Evolutionary conservation across 352 stramenopile species (phyloP).

Genomic region (Phytophthora pluvialis): DNA sequence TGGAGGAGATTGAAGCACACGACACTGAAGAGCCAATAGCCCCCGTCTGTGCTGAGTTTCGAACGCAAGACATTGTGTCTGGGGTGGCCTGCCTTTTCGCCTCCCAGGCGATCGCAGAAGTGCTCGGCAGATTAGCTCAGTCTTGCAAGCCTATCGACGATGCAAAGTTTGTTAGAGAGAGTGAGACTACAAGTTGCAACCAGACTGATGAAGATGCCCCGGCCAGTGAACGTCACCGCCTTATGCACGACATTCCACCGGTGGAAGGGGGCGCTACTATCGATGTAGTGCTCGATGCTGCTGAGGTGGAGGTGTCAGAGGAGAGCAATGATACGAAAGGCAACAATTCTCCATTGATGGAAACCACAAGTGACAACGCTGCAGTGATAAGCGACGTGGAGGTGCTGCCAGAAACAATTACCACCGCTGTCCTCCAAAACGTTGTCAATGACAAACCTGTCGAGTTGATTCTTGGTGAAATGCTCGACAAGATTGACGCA

Average conservation of each 20-base stretch:
- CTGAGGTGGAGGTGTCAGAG: background rate
- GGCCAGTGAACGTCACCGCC: background rate
- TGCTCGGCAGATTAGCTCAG: constrained; percentile 12
- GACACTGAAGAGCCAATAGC: background rate
- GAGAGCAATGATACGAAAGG: background rate
- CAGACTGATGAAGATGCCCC: background rate
- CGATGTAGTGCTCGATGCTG: background rate
- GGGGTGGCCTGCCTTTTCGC: constrained; percentile 13
- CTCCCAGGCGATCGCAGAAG: constrained; percentile 25
- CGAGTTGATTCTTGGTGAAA: no score
- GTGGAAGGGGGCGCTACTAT: background rate
- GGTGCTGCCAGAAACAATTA: no score
- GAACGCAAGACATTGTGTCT: constrained; percentile 17
- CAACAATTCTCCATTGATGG: no score
- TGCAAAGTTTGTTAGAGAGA: background rate
- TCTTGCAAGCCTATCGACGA: background rate
- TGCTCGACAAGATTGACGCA: no score
- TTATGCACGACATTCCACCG: background rate
- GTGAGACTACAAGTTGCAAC: background rate
- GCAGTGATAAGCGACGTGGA: no score
- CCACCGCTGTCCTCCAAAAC: no score
- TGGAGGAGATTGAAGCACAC: background rate
- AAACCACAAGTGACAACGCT: no score
- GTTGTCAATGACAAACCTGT: no score
- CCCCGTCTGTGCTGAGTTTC: constrained; percentile 4